Conservation (phyloP, 805 yeast genomes). For the Teunomyces pallodes region DNA sequence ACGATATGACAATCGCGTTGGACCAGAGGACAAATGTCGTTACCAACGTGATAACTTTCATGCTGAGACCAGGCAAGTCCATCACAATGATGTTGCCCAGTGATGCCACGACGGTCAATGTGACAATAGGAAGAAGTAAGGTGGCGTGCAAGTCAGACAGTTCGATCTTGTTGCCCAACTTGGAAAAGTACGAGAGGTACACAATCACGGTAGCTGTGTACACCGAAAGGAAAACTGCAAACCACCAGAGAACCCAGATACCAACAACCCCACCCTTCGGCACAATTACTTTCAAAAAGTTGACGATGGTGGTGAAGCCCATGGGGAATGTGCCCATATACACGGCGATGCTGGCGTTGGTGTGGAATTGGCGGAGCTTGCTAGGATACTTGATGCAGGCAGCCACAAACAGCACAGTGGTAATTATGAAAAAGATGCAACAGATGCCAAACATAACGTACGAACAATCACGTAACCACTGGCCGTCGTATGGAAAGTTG, state of each 20-base stretch:
- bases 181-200: conserved; percentile 44
- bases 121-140: conserved; percentile 71
- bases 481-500: conserved; percentile 61
- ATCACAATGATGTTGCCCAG: conserved; percentile 58
- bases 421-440: conserved; percentile 43
- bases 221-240: conserved; percentile 53
- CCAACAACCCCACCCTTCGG: conserved; percentile 42
- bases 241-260: conserved; percentile 72
- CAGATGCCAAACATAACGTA: conserved; percentile 63
- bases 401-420: conserved; percentile 40
- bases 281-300: conserved; percentile 49
- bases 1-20: conserved; percentile 62
- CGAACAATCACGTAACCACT: conserved; percentile 58
- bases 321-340: conserved; percentile 79
- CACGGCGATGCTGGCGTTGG: conserved; percentile 47
- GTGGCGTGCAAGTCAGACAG: conserved; percentile 49
- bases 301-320: conserved; percentile 70
- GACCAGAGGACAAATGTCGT: conserved; percentile 63
- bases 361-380: conserved; percentile 16
- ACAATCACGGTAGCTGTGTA: conserved; percentile 61
- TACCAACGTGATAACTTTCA: conserved; percentile 52
- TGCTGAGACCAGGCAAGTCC: conserved; percentile 39
- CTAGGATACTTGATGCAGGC: conserved; percentile 35
- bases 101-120: conserved; percentile 73
- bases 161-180: conserved; percentile 21